Percentiles rank a stretch among this genome's conserved stretches.
phyloP scores from a whole-genome alignment of 1,284 basidiomycete species.

The Apiotrichum laibachii region DNA sequence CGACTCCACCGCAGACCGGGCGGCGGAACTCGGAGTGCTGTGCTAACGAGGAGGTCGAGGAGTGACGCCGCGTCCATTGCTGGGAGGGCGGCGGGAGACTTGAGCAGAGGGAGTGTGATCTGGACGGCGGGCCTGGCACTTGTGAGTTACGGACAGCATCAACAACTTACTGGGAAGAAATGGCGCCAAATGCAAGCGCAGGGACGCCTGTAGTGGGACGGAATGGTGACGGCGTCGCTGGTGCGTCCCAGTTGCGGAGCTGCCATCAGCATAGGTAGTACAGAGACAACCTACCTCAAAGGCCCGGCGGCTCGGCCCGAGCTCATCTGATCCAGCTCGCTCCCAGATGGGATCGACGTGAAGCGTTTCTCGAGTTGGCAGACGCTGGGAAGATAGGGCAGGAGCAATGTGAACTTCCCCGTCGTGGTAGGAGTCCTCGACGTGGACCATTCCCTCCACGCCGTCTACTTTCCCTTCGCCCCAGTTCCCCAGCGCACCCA shows the following conservation, averaged over 20 bases:
- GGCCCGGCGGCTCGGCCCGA: not conserved
- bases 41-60: slow-evolving; percentile 31
- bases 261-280: not conserved
- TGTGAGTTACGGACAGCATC: not conserved
- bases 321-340: not conserved
- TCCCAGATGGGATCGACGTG: slow-evolving; percentile 8
- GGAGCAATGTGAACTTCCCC: not conserved
- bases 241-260: slow-evolving; percentile 10
- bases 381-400: too few species aligned
- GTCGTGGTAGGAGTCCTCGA: not conserved
- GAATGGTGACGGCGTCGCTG: not conserved
- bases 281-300: slow-evolving; percentile 20
- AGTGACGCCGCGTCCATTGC: slow-evolving; percentile 21
- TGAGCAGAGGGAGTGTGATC: slow-evolving; percentile 21
- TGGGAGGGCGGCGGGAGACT: slow-evolving; percentile 6
- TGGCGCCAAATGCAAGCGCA: slow-evolving; percentile 29
- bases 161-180: slow-evolving; percentile 27
- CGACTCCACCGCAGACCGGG: slow-evolving; percentile 29
- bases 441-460: too few species aligned
- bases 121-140: slow-evolving; percentile 19
- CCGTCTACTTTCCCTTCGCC: not conserved
- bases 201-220: not conserved
- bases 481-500: not conserved
- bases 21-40: slow-evolving; percentile 29
- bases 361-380: not conserved